Conservation (phyloP, 179 eudicot species). For the Kewa caespitosa region DNA sequence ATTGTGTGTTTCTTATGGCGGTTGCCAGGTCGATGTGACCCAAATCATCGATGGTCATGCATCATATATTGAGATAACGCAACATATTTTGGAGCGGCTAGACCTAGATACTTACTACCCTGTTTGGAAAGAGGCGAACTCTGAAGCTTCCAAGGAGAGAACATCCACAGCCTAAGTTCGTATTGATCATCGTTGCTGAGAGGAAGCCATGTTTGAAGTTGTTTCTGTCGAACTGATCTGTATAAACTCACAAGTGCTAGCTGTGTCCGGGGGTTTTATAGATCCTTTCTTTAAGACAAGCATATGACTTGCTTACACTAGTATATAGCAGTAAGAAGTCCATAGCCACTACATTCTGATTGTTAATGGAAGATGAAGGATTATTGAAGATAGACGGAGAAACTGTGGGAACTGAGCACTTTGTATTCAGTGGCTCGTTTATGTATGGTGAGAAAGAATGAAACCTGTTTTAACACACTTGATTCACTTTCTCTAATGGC, state of each 20-base stretch:
- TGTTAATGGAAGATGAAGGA: no score
- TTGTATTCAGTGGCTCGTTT: no score
- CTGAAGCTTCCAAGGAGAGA: conserved; percentile 4
- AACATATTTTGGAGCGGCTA: conserved; percentile 59
- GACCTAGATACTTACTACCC: conserved; percentile 66
- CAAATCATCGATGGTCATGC: conserved; percentile 70
- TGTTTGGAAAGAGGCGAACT: conserved; percentile 32
- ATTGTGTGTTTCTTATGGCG: no score
- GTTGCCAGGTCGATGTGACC: conserved; percentile 68
- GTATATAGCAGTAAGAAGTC: no score
- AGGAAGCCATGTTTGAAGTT: no score
- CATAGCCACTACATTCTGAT: no score
- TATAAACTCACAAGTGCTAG: background rate
- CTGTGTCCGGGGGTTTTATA: conserved; percentile 3
- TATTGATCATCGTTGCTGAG: background rate
- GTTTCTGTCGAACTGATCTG: background rate
- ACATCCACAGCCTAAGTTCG: background rate
- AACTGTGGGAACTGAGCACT: no score
- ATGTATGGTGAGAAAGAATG: no score
- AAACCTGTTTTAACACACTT: no score
- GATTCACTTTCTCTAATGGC: no score
- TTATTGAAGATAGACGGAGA: no score
- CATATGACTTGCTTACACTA: background rate
- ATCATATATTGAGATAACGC: conserved; percentile 58
- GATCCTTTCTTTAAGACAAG: background rate